phyloP scores from a whole-genome alignment of 2,329 filamentous ascomycete genomes.

The Paraphaeosphaeria sporulosa region DNA sequence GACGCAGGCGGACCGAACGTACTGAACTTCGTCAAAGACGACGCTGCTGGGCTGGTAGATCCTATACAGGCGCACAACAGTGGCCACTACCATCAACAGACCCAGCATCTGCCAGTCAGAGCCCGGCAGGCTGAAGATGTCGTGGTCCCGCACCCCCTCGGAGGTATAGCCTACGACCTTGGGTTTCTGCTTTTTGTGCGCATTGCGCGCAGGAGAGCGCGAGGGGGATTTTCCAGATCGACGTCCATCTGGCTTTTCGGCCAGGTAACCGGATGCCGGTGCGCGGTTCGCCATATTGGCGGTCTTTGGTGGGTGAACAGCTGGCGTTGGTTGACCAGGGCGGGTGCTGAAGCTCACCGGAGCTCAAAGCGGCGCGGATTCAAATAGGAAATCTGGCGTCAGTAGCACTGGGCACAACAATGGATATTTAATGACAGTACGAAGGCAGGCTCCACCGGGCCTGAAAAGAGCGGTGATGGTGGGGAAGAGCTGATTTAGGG shows the following conservation, averaged over 20 bases:
- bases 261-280: conserved; percentile 38
- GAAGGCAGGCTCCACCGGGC: conserved; percentile 38
- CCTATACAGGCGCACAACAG: conserved; percentile 85
- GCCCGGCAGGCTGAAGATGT: conserved; percentile 84
- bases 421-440: conserved; percentile 43
- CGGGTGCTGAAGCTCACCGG: conserved; percentile 23
- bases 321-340: conserved; percentile 29
- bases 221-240: conserved; percentile 46
- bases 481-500: conserved; percentile 22
- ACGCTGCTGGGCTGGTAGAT: conserved; percentile 97
- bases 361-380: conserved; percentile 10
- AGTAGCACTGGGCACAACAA: conserved; percentile 15
- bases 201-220: conserved; percentile 35
- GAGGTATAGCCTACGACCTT: conserved; percentile 69
- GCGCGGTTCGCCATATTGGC: conserved; percentile 48
- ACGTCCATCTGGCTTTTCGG: conserved; percentile 41
- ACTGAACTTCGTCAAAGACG: conserved; percentile 99
- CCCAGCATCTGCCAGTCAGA: conserved; percentile 83
- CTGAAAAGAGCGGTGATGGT: conserved; percentile 28
- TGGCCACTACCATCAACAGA: conserved; percentile 75
- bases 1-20: conserved; percentile 54
- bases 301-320: conserved; percentile 23
- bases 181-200: conserved; percentile 39
- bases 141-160: conserved; percentile 84
- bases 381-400: not conserved